Evolutionary conservation across 1,284 basidiomycete genomes (phyloP).

Genomic region (Jaminaea rosea): DNA sequence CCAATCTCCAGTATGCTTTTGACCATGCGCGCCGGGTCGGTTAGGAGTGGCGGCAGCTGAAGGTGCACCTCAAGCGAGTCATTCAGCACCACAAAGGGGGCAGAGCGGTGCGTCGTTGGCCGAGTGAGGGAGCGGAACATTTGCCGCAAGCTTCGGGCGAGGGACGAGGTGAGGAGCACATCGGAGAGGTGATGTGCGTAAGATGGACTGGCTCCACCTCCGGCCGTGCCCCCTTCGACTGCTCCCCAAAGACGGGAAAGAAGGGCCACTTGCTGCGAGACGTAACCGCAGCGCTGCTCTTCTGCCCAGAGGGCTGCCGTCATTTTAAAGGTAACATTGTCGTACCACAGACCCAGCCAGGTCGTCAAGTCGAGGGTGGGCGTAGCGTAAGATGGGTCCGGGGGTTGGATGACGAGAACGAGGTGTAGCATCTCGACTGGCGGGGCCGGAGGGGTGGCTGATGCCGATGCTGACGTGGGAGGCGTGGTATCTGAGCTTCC

Average conservation of each 20-base stretch:
- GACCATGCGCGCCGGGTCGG: slow-evolving; percentile 18
- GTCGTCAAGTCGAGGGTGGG: slow-evolving; percentile 24
- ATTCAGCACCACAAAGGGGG: slow-evolving; percentile 36
- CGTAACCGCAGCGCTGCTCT: slow-evolving; percentile 25
- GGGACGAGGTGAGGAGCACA: slow-evolving; percentile 27
- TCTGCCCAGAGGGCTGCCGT: slow-evolving; percentile 42
- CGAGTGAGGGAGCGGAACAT: slow-evolving; percentile 28
- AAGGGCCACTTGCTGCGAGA: slow-evolving; percentile 9
- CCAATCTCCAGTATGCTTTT: slow-evolving; percentile 25
- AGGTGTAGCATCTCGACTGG: slow-evolving; percentile 26
- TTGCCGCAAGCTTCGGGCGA: slow-evolving; percentile 27
- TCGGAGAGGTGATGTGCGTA: slow-evolving; percentile 23
- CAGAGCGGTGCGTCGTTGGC: slow-evolving; percentile 11
- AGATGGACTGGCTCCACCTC: slow-evolving; percentile 4
- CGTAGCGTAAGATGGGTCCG: slow-evolving; percentile 29
- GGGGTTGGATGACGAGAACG: slow-evolving; percentile 40
- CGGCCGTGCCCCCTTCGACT: background rate
- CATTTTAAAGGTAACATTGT: slow-evolving; percentile 44
- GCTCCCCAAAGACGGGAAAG: background rate
- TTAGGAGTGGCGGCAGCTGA: slow-evolving; percentile 39
- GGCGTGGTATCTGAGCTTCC: background rate
- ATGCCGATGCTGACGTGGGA: background rate
- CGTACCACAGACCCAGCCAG: slow-evolving; percentile 39
- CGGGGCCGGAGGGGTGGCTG: background rate
- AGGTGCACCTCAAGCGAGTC: slow-evolving; percentile 35